A percentile compares a stretch with the other conserved stretches of the same genome.
Evolutionary conservation across 164 flowering plant species (phyloP).

Genomic region (Malania oleifera): DNA sequence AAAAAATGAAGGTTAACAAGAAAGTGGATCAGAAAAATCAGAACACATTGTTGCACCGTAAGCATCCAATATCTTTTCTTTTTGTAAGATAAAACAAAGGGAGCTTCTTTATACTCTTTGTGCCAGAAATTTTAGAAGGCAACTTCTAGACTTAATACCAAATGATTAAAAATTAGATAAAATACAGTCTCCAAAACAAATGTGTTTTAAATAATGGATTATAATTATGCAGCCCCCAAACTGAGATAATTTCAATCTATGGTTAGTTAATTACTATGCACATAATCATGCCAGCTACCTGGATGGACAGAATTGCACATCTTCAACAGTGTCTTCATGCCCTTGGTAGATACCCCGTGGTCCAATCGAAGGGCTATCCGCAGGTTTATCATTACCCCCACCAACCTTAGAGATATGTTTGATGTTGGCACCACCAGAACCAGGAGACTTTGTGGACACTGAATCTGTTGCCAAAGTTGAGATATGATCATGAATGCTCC

Average conservation of each 20-base stretch:
- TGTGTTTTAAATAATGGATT: too few species aligned
- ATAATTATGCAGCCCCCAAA: neutral
- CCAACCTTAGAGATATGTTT: conserved; percentile 44
- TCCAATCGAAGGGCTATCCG: conserved; percentile 54
- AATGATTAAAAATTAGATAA: too few species aligned
- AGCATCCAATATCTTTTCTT: too few species aligned
- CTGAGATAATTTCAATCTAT: too few species aligned
- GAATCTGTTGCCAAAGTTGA: conserved; percentile 57
- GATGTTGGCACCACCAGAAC: conserved; percentile 44
- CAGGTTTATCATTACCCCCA: conserved; percentile 39
- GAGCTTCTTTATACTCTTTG: too few species aligned
- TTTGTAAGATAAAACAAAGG: too few species aligned
- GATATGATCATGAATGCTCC: conserved; percentile 95
- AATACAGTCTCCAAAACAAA: too few species aligned
- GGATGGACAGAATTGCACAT: conserved; percentile 94
- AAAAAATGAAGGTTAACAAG: neutral
- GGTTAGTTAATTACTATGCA: too few species aligned
- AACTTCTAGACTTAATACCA: too few species aligned
- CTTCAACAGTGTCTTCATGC: conserved; percentile 95
- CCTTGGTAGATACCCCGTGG: conserved; percentile 81
- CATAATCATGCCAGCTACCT: conserved; percentile 49
- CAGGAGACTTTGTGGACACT: conserved; percentile 45
- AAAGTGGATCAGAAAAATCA: neutral
- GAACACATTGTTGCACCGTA: too few species aligned
- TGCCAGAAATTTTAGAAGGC: too few species aligned